Percentiles rank a stretch among this genome's conserved stretches.
Conservation (phyloP, 352 stramenopile genomes). For the Globisporangium paroecandrum region DNA sequence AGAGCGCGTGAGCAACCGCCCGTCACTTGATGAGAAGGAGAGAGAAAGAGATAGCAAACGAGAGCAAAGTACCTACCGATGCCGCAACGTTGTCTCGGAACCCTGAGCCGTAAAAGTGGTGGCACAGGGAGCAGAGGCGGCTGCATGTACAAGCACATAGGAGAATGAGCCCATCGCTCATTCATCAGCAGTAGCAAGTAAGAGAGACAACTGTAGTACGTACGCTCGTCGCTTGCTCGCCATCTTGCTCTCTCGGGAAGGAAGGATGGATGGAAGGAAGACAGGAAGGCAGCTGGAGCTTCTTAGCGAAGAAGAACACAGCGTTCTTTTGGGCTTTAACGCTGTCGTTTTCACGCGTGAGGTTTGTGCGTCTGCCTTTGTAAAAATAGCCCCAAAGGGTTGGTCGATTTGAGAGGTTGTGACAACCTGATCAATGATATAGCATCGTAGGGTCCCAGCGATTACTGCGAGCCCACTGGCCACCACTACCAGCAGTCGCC, state of each 20-base stretch:
- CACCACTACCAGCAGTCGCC: too few relatives aligned
- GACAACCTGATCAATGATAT: background rate
- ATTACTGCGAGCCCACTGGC: background rate
- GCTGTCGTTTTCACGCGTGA: background rate
- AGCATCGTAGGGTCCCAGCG: background rate
- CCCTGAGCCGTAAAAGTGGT: slow-evolving; percentile 42
- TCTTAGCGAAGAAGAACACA: background rate
- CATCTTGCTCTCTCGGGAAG: background rate
- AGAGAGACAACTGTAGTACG: background rate
- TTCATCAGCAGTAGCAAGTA: background rate
- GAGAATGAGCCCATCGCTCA: background rate
- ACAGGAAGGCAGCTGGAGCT: background rate
- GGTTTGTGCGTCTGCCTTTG: background rate
- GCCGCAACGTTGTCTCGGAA: slow-evolving; percentile 49
- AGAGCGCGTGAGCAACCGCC: slow-evolving; percentile 5
- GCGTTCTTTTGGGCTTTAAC: background rate
- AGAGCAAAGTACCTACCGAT: slow-evolving; percentile 24
- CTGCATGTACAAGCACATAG: slow-evolving; percentile 16
- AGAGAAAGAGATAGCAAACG: background rate
- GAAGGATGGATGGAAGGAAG: background rate
- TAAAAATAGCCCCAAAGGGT: slow-evolving; percentile 6
- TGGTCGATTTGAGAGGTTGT: background rate
- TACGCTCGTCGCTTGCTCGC: background rate
- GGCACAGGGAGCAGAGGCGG: slow-evolving; percentile 44
- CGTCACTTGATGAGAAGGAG: background rate